A percentile compares a stretch with the other conserved stretches of the same genome.
Evolutionary conservation across 129 eudicot species (phyloP).

Genomic region (Helianthus tuberosus): DNA sequence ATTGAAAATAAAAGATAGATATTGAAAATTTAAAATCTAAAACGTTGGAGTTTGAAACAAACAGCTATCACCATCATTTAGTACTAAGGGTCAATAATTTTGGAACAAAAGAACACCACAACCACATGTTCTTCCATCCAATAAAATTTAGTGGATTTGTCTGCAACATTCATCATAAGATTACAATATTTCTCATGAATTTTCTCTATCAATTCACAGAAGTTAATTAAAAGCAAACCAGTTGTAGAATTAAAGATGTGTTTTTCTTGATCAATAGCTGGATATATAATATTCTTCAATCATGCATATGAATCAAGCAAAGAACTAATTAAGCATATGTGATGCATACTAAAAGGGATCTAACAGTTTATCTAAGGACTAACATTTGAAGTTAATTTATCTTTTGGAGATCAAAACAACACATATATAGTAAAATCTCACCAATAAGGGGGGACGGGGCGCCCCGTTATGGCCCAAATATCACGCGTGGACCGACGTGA

Average conservation of each 20-base stretch:
- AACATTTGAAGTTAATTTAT: not conserved
- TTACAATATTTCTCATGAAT: constrained; percentile 1
- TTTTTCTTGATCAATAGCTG: not conserved
- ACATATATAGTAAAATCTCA: too few relatives aligned
- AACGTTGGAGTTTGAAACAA: constrained; percentile 27
- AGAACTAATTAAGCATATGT: not conserved
- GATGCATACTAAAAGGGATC: not conserved
- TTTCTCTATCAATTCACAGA: not conserved
- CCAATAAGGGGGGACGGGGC: too few relatives aligned
- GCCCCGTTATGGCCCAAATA: too few relatives aligned
- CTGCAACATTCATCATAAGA: constrained; percentile 23
- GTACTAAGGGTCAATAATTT: constrained; percentile 33
- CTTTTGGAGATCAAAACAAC: not conserved
- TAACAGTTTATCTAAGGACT: not conserved
- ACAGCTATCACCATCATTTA: constrained; percentile 38
- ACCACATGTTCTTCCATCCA: constrained; percentile 34
- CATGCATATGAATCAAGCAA: not conserved
- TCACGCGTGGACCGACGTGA: too few relatives aligned
- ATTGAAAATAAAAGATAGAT: not conserved
- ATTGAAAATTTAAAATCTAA: not conserved
- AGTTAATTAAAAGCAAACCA: not conserved
- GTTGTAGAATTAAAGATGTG: not conserved
- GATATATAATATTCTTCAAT: not conserved
- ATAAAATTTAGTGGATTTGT: constrained; percentile 1
- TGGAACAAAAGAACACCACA: constrained; percentile 28